Evolutionary conservation across 371 early-diverging fungal genomes (phyloP), one percentile per base, ranked within the genome.

Genomic region (Actinomucor elegans): DNA sequence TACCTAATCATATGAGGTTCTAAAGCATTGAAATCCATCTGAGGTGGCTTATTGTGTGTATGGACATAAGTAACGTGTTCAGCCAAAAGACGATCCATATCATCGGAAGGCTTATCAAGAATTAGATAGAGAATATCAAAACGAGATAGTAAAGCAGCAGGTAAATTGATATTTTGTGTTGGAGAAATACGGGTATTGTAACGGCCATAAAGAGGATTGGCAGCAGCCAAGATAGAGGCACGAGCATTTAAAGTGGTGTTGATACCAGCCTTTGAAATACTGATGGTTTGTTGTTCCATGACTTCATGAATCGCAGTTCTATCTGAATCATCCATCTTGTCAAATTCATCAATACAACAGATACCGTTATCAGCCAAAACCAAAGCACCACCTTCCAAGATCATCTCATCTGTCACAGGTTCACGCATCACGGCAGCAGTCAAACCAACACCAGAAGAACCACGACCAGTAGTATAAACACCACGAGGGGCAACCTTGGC

Each of bases 91-190:
- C 83, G 64, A 67, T 93, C 91, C 66, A 83, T 72, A 43, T 89
- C 89, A 44, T 83, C 75, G 42, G 85, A 81, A 17, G 93, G 87
- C 10, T 79, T 83, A 67, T 95, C 96, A 26, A 90, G 82, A 9
- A 99, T 87, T 64, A 98, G 84, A 69, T 94, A 96, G 35, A 94
- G 63, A 55, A 98, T 85, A 83, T 99, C 99, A 70, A 99, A 99
- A 73, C 99, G 89, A 21, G 94, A 93, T 40, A 99, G 71, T 37
- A 99, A 82, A 15, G 99, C 91, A 35, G 91, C 93, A 7, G 99
- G 99, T 41, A 99, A 80, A 52, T 95, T 94, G 66, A 98, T 96
- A 73, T 99, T 99, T 65, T 94, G 87, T 26, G 85, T 86, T 12
- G 93, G 84, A 17, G 86, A 86, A 32, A 87, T 77, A 52, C 83